Percentiles rank a stretch among this genome's conserved stretches.
phyloP scores from a whole-genome alignment of 257 asterid species.

The Perilla frutescens region DNA sequence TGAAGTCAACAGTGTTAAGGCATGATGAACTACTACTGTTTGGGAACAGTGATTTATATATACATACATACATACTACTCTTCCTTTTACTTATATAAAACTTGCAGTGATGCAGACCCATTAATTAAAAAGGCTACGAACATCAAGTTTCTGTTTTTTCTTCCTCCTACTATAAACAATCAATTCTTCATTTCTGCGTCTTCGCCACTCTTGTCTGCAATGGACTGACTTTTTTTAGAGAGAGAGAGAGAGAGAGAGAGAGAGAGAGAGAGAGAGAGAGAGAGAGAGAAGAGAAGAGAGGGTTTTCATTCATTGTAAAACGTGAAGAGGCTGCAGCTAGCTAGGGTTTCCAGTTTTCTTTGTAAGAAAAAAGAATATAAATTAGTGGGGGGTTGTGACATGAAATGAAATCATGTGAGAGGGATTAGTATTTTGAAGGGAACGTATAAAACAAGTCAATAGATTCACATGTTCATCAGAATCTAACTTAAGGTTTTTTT shows the following conservation, averaged over 20 bases:
- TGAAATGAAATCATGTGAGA: slow-evolving; percentile 23
- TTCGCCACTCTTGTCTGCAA: no score
- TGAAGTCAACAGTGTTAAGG: slow-evolving; percentile 36
- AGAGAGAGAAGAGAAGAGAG: background rate
- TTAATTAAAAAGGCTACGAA: slow-evolving; percentile 30
- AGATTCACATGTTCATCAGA: slow-evolving; percentile 5
- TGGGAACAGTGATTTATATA: slow-evolving; percentile 30
- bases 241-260: no score
- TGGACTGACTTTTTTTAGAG: no score
- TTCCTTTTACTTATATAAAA: background rate
- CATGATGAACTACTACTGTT: slow-evolving; percentile 25
- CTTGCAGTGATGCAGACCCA: slow-evolving; percentile 22
- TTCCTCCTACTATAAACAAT: no score
- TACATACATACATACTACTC: background rate
- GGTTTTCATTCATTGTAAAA: background rate
- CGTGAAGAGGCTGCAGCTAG: background rate
- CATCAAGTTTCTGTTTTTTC: background rate
- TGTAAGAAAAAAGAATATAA: background rate
- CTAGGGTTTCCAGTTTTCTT: no score
- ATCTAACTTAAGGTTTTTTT: background rate
- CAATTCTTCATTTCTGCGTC: no score
- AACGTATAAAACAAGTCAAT: slow-evolving; percentile 27
- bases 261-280: background rate
- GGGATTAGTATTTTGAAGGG: background rate
- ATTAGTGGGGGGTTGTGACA: background rate